Evolutionary conservation across 768 basidiomycete species (phyloP), one percentile per base, ranked within the genome.

Genomic region (Thelephora aurantiotincta): DNA sequence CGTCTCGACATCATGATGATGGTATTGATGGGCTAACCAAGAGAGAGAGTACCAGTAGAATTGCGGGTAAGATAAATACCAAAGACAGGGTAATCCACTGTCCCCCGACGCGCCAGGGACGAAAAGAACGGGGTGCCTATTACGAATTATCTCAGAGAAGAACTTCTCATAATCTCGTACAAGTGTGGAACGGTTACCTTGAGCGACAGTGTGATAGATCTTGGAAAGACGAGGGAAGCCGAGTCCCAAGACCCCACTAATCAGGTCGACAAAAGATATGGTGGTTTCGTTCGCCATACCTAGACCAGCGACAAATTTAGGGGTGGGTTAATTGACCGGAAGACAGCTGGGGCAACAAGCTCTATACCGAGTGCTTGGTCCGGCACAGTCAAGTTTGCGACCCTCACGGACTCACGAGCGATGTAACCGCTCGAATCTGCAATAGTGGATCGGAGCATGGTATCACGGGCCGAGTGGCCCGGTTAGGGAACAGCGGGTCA

Each of bases 171-270:
- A n/a, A n/a, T n/a, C n/a, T 20, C 33, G n/a, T 3, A 46, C 11
- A 3, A 20, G 19, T 35, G 35, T 7, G 13, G 20, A 20, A 44
- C 18, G 52, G 70, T 54, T 53, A 81, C 82, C 75, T 52, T 77
- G 73, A 11, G 66, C 59, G 7, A 67, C 61, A 2, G 61, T 54
- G 19, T 54, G 57, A 5, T 71, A 62, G 22, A 89, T 78, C 11
- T 69, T 67, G 1, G 86, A 87, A 33, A 87, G 66, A 18, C 84
- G 72, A 22, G 82, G 70, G 60, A 89, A 89, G 1, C 86, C 84
- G 23, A 89, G 65, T 18, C 86, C 86, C 18, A 89, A 56, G 34
- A 89, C 62, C 2, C 86, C 86, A 49, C 82, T 88, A 6, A 77
- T 66, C 43, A 80, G 60, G 55, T 83, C 76, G 9, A 65, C 63